Conservation (phyloP, 345 rosid species). For the Sapria himalayana region DNA sequence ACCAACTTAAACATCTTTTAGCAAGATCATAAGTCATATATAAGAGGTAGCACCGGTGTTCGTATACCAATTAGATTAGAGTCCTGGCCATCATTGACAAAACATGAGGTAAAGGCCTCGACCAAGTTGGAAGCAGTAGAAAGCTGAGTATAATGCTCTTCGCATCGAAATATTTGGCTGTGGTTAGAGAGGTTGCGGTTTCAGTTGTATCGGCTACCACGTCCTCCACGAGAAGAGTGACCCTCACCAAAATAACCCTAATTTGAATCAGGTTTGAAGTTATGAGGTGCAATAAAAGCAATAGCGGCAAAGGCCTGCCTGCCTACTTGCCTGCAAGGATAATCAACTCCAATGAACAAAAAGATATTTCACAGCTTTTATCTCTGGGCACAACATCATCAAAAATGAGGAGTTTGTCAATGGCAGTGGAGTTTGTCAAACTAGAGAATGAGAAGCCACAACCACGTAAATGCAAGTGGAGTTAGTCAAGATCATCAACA, state of each 20-base stretch:
- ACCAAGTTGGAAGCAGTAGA: not conserved
- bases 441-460: not conserved
- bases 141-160: not conserved
- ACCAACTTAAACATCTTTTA: not conserved
- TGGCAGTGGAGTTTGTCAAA: not conserved
- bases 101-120: not conserved
- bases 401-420: not conserved
- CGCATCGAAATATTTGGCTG: not conserved
- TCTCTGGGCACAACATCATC: slow-evolving; percentile 1
- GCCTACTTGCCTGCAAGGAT: not conserved
- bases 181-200: not conserved
- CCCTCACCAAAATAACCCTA: not conserved
- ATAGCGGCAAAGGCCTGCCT: not conserved
- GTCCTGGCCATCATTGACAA: not conserved
- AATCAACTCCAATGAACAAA: not conserved
- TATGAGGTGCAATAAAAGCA: not conserved
- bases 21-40: not conserved
- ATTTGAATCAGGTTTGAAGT: not conserved
- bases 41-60: not conserved
- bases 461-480: not conserved
- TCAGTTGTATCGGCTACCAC: not conserved
- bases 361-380: not conserved
- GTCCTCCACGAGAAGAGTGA: slow-evolving; percentile 4
- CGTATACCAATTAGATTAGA: slow-evolving; percentile 3
- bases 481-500: not conserved